Evolutionary conservation across 257 asterid genomes (phyloP).

Genomic region (Solanum paucissectum): DNA sequence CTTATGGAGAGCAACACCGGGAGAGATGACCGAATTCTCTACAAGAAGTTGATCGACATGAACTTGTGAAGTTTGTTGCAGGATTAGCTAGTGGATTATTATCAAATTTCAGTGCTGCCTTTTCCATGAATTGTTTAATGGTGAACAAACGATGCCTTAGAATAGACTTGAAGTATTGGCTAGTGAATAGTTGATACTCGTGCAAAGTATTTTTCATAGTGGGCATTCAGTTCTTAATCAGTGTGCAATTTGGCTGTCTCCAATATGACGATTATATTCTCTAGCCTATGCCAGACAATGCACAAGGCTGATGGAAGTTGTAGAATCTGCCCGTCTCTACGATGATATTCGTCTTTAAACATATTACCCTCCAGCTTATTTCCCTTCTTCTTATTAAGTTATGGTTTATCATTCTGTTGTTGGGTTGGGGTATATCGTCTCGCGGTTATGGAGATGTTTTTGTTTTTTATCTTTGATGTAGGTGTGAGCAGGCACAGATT

Average conservation of each 20-base stretch:
- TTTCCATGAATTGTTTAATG: background rate
- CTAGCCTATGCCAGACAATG: background rate
- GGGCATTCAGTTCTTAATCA: background rate
- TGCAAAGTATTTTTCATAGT: background rate
- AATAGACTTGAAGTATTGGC: background rate
- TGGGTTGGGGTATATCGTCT: background rate
- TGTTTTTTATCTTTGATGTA: background rate
- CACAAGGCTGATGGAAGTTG: background rate
- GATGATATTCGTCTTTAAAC: background rate
- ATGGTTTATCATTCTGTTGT: background rate
- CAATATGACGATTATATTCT: background rate
- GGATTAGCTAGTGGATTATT: background rate
- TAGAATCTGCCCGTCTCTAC: background rate
- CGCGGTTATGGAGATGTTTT: background rate
- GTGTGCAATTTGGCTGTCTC: background rate
- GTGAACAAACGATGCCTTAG: background rate
- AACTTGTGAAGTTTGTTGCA: slow-evolving; percentile 12
- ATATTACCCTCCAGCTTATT: background rate
- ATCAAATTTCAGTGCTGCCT: background rate
- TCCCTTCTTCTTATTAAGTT: too few relatives aligned
- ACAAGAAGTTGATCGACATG: slow-evolving; percentile 60
- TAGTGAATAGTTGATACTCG: background rate
- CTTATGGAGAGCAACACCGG: slow-evolving; percentile 73
- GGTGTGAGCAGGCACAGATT: background rate
- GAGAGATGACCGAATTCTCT: slow-evolving; percentile 70